phyloP scores from a whole-genome alignment of 352 stramenopile species.

The Phytophthora meadii region DNA sequence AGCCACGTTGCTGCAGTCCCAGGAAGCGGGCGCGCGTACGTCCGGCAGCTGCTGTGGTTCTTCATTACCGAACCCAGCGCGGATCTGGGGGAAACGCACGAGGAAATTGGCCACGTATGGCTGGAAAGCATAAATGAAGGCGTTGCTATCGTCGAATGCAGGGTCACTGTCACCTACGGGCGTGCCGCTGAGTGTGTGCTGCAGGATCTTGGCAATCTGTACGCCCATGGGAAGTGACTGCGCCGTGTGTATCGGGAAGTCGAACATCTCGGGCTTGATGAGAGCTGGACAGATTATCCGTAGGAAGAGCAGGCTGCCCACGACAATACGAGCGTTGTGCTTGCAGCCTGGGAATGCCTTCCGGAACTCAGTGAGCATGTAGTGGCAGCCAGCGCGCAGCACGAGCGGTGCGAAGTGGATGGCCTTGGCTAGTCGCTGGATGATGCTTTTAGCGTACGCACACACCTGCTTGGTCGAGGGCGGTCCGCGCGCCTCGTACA shows the following conservation, averaged over 20 bases:
- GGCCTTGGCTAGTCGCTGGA: conserved; percentile 73
- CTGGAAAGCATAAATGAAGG: conserved; percentile 72
- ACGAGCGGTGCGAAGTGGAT: conserved; percentile 79
- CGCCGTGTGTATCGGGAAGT: conserved; percentile 65
- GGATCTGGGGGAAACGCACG: conserved; percentile 66
- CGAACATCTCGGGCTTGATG: conserved; percentile 85
- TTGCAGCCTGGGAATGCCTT: conserved; percentile 72
- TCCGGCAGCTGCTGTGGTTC: conserved; percentile 30
- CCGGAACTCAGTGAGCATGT: conserved; percentile 76
- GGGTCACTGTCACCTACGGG: conserved; percentile 55
- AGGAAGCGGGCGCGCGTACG: conserved; percentile 29
- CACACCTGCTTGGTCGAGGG: conserved; percentile 50
- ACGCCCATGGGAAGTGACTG: conserved; percentile 62
- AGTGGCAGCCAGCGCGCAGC: conserved; percentile 74
- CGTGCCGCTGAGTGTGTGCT: conserved; percentile 75
- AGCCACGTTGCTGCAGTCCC: conserved; percentile 35
- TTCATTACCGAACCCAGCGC: conserved; percentile 33
- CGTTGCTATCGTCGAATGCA: conserved; percentile 55
- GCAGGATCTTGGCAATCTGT: conserved; percentile 84
- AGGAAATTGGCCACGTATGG: conserved; percentile 71
- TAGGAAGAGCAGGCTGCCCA: conserved; percentile 79
- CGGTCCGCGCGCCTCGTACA: conserved; percentile 47
- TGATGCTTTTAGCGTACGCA: conserved; percentile 62
- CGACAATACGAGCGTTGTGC: conserved; percentile 70
- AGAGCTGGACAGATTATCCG: conserved; percentile 79